Percentiles rank a stretch among this genome's conserved stretches.
These are phyloP conservation scores for Pilobolus umbonatus DNA, from an alignment of 192 early-diverging fungal genomes.

Conservation along the genomic window DNA sequence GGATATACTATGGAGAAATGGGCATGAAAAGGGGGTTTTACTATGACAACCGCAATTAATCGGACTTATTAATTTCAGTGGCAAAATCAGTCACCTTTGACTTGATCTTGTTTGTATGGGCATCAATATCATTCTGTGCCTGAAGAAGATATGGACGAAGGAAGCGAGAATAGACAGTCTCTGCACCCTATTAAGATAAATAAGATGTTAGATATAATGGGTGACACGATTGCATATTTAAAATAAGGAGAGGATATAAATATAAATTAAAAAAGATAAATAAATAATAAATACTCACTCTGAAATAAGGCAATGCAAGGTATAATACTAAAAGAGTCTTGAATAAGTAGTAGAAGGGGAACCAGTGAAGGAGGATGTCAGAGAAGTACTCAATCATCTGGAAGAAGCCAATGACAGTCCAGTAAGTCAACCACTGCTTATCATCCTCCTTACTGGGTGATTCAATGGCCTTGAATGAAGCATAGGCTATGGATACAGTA, in stretches of 20 bases:
- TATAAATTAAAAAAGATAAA: background rate
- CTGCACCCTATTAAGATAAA: constrained; percentile 61
- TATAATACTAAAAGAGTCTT: constrained; percentile 89
- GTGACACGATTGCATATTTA: background rate
- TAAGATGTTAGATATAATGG: constrained; percentile 10
- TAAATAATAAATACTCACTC: constrained; percentile 33
- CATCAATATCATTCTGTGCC: constrained; percentile 40
- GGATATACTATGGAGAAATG: no score
- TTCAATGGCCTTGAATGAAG: constrained; percentile 92
- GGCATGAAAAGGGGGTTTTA: no score
- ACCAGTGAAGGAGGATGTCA: constrained; percentile 87
- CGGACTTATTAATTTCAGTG: background rate
- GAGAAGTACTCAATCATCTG: constrained; percentile 87
- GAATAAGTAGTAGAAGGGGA: constrained; percentile 92
- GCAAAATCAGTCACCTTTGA: constrained; percentile 34
- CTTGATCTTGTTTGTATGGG: constrained; percentile 29
- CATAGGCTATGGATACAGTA: constrained; percentile 59
- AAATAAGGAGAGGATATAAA: no score
- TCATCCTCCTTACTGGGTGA: constrained; percentile 70
- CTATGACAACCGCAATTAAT: background rate
- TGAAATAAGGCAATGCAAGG: constrained; percentile 71
- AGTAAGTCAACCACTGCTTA: constrained; percentile 90
- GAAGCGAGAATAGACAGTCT: constrained; percentile 67
- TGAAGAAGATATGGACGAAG: constrained; percentile 72
- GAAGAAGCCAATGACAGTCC: constrained; percentile 87